Evolutionary conservation across 352 stramenopile species (phyloP), one percentile per base, ranked within the genome.

Genomic region (Vaucheria bursata): DNA sequence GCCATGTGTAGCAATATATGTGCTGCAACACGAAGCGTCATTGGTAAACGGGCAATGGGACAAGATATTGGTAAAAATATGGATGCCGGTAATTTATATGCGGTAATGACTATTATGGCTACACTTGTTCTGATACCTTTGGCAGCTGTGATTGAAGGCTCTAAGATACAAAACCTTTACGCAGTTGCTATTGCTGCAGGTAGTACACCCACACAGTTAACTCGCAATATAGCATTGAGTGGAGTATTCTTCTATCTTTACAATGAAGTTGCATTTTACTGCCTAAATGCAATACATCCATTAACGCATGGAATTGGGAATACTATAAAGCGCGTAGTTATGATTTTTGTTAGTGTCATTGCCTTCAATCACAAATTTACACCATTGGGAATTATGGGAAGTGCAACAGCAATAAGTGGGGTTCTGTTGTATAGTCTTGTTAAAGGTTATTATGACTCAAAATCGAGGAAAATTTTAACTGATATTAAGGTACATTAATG

Each of bases 41-140:
- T 93, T 66, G 90, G 87, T 50, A 94, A 94, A 83, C 91, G 91
- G 77, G 90, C 86, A 66, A 91, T 93, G 88, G 87, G 74, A 50
- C 86, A 86, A 52, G 91, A 93, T 80, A 89, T 91, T 75, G 88
- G 89, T 49, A 87, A 92, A 33, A 74, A 73, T 79, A 84, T 94
- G 38, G 87, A 92, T 86, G 52, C 89, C 86, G 79, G 77, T 6
- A 94, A 94, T 78, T 72, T 94, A 37, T 94, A 93, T 82, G 88
- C 87, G 7, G 89, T 94, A 5, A 85, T 94, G 36, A 94, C 89
- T 3, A 90, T 91, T 64, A 90, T 94, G 86, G 88, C 86, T 29
- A 91, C 85, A 50, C 0, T 88, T n/a, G 86, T 92, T 32, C 82
- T 92, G 34, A 89, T 90, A 38, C 90, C 90, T 12, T 66, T 90